Evolutionary conservation across 768 basidiomycete genomes (phyloP).

Genomic region (Lactarius pseudohatsudake): DNA sequence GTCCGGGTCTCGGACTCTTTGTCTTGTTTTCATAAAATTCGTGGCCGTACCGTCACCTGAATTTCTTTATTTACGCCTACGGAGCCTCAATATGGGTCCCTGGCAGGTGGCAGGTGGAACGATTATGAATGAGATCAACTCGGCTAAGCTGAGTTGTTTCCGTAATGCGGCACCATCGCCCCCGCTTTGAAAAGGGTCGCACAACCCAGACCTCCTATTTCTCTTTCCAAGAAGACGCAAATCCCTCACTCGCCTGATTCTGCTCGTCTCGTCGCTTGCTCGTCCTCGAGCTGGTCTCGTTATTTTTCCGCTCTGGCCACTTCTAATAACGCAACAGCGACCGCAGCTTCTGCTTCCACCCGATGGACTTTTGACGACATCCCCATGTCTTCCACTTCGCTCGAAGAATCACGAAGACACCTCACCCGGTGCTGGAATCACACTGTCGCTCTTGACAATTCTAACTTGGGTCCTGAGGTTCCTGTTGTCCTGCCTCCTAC

Average conservation of each 20-base stretch:
- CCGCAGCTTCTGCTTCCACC: constrained; percentile 13
- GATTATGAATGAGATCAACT: not conserved
- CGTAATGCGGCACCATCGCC: not conserved
- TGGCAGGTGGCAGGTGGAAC: too few species aligned
- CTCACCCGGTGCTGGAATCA: not conserved
- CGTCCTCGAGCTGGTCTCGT: constrained; percentile 13
- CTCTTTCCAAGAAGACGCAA: not conserved
- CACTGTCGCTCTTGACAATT: constrained; percentile 10
- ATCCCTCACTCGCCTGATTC: not conserved
- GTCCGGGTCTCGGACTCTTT: not conserved
- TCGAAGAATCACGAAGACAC: not conserved
- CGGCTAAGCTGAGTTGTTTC: not conserved
- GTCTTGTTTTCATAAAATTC: not conserved
- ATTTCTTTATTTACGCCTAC: not conserved
- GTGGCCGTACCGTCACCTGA: not conserved
- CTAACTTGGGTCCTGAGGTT: not conserved
- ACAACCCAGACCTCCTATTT: not conserved
- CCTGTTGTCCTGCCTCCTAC: constrained; percentile 24
- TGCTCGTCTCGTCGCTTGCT: constrained; percentile 2
- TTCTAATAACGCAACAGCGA: constrained; percentile 12
- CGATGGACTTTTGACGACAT: constrained; percentile 26
- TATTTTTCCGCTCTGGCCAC: constrained; percentile 5
- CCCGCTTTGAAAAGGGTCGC: too few species aligned
- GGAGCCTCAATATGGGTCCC: too few species aligned
- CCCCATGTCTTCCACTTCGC: constrained; percentile 18